Conservation (phyloP, 192 early-diverging fungal genomes). For the Coemansia sp. region DNA sequence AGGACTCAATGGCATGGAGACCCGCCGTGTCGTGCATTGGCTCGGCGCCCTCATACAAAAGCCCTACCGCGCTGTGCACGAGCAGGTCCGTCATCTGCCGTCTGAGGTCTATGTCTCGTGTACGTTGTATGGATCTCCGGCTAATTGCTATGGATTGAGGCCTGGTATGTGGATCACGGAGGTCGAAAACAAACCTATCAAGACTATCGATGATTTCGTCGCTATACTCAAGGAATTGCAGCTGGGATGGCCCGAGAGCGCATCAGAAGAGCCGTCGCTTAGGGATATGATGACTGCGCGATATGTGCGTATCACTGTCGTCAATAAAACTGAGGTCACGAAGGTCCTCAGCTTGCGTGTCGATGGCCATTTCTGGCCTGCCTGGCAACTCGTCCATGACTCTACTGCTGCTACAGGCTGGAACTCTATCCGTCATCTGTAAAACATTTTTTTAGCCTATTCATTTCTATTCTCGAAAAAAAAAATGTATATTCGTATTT, state of each 20-base stretch:
- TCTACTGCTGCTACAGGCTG: slow-evolving; percentile 54
- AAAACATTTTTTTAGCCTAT: not conserved
- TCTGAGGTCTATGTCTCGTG: slow-evolving; percentile 70
- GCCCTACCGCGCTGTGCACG: slow-evolving; percentile 72
- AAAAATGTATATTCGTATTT: not conserved
- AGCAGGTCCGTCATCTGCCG: slow-evolving; percentile 69
- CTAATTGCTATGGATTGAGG: slow-evolving; percentile 63
- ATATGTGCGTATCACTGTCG: slow-evolving; percentile 52
- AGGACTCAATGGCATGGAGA: slow-evolving; percentile 60
- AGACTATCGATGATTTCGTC: slow-evolving; percentile 66
- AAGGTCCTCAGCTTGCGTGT: slow-evolving; percentile 74
- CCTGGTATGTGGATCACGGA: slow-evolving; percentile 81
- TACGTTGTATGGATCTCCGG: slow-evolving; percentile 74
- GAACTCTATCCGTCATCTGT: slow-evolving; percentile 32
- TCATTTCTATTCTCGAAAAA: not conserved
- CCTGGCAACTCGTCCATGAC: slow-evolving; percentile 66
- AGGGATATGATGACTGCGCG: slow-evolving; percentile 14
- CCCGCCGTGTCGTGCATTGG: slow-evolving; percentile 78
- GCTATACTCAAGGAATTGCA: slow-evolving; percentile 42
- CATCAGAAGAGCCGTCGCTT: not conserved
- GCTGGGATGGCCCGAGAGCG: slow-evolving; percentile 2
- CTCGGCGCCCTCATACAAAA: slow-evolving; percentile 79
- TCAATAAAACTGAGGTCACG: slow-evolving; percentile 58
- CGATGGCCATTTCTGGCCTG: slow-evolving; percentile 76
- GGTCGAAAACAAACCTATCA: slow-evolving; percentile 63